Base-by-base conservation (phyloP, 208 protist species). In the Leishmania mexicana region DNA sequence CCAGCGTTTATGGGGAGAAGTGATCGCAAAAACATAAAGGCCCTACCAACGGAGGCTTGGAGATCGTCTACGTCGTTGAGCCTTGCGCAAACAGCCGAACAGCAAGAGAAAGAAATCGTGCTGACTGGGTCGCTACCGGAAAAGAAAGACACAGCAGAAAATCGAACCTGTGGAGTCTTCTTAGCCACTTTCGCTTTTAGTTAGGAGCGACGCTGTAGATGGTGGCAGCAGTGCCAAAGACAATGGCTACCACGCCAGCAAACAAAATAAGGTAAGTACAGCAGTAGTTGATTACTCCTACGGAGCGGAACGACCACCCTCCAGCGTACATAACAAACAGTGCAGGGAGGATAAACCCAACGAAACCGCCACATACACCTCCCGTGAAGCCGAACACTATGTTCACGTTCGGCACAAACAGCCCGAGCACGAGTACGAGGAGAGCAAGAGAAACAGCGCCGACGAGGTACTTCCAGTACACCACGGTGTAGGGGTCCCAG, bases 281-380 rank as follows among this genome's bases (percentile, higher is more conserved):
- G 31, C 87, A 54, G 81, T 92, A 94, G 76, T 93, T 85, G 40
- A 88, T 57, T 1, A 72, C 31, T 13, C 90, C 90, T 6, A 91
- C 90, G 0, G 76, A 83, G 31, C 83, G 49, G 49, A 87, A 28
- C 4, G 62, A 82, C 85, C 85, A 94, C 53, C 83, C 80, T 5
- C 89, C 92, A 35, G 73, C 84, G 83, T 92, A 95, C 85, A 90
- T 90, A 38, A 79, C 75, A 28, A 91, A 87, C 49, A 96, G 85
- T 0, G 93, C 85, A 31, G 93, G 93, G 19, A 95, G 83, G 47
- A 95, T 90, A 47, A 96, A 96, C 62, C 88, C 91, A 31, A 95
- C 51, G 38, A 87, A 88, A 1, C 89, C 89, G 10, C 89, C 91
- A 57, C 78, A 89, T 24, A 95, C 57, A 31, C 87, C 83, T 17